A percentile compares a stretch with the other conserved stretches of the same genome.
Evolutionary conservation across 192 early-diverging fungal genomes (phyloP).

Genomic region (Backusella tarrabulga): DNA sequence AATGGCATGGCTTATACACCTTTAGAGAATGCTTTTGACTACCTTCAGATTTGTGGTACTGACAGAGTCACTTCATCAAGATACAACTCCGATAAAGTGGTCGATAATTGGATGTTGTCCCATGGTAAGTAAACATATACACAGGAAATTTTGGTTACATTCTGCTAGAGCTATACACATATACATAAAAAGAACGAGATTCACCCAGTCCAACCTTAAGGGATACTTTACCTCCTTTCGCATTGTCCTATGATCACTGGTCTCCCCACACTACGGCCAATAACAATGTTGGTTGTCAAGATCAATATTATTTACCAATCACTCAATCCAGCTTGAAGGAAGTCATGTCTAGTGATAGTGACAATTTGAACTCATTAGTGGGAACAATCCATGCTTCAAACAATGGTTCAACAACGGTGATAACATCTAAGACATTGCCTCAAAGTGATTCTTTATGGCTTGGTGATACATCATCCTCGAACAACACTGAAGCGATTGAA

Average conservation of each 20-base stretch:
- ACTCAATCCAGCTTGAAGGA: not conserved
- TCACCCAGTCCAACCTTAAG: not conserved
- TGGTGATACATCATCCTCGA: not conserved
- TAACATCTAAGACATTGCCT: not conserved
- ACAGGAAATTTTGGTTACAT: not conserved
- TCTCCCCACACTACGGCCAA: not conserved
- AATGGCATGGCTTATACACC: not conserved
- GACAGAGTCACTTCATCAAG: not conserved
- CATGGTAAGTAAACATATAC: not conserved
- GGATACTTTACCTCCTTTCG: not conserved
- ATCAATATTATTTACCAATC: not conserved
- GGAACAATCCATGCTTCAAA: not conserved
- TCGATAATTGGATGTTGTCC: not conserved
- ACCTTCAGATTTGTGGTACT: not conserved
- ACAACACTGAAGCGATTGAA: not conserved
- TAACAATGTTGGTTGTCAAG: not conserved
- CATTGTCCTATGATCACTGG: not conserved
- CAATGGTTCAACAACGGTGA: not conserved
- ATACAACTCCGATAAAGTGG: not conserved
- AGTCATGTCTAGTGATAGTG: not conserved
- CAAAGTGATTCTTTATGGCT: not conserved
- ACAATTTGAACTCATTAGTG: not conserved
- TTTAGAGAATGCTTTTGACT: not conserved
- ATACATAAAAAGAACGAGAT: not conserved
- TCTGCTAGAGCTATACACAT: not conserved